Evolutionary conservation across 306 rosid genomes (phyloP).

Genomic region (Pachyrhizus erosus): DNA sequence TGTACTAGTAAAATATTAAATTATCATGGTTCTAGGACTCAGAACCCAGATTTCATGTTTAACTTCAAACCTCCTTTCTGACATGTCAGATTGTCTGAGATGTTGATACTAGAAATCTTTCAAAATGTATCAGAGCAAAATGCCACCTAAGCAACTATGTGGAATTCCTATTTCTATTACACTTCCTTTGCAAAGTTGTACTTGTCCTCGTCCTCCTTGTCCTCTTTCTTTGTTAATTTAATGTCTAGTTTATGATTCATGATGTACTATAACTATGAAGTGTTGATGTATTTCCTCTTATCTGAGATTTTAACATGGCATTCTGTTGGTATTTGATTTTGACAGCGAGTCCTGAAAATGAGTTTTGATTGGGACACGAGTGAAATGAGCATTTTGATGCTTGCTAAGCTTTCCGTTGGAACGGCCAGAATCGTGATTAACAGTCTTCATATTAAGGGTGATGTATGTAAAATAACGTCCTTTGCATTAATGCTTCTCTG

Average conservation of each 20-base stretch:
- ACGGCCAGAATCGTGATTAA: constrained; percentile 84
- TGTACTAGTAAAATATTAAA: neutral
- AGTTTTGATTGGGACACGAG: constrained; percentile 86
- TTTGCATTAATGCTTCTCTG: constrained; percentile 9
- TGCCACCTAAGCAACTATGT: neutral
- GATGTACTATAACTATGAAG: neutral
- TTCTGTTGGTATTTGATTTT: constrained; percentile 38
- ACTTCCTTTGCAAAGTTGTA: neutral
- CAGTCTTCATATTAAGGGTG: constrained; percentile 84
- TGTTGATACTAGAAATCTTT: neutral
- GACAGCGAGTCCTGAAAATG: constrained; percentile 70
- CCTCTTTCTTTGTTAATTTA: constrained; percentile 27
- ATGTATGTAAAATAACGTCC: constrained; percentile 56
- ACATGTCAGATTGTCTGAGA: neutral
- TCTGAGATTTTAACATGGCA: constrained; percentile 16
- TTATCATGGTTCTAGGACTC: neutral
- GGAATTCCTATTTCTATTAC: neutral
- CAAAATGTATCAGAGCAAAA: neutral
- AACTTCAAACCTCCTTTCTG: neutral
- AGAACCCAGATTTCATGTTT: constrained; percentile 8
- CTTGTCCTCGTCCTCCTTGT: neutral
- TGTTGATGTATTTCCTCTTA: constrained; percentile 7
- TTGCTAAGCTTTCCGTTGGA: constrained; percentile 75
- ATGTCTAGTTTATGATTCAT: constrained; percentile 6
- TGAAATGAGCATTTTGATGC: constrained; percentile 80